Conservation (phyloP, 75 land plant genomes). For the Ceratopteris richardii region DNA sequence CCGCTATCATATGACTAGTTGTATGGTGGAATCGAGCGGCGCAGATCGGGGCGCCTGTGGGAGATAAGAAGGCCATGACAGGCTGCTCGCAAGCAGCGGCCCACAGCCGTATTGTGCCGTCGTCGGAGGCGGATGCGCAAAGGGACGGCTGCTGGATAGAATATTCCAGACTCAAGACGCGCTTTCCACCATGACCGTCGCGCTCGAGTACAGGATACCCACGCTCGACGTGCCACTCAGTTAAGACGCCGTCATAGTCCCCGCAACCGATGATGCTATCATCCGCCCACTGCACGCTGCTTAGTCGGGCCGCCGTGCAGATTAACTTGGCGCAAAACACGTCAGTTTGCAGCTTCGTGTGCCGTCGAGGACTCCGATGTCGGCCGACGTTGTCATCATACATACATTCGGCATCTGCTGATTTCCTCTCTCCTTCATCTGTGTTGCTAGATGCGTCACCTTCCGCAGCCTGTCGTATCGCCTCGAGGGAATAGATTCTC, state of each 20-base stretch:
- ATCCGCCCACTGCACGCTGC: slow-evolving; percentile 59
- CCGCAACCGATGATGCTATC: slow-evolving; percentile 46
- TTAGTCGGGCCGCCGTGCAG: slow-evolving; percentile 71
- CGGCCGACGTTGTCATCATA: no score
- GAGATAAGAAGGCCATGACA: slow-evolving; percentile 19
- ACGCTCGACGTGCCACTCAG: slow-evolving; percentile 64
- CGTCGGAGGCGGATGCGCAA: slow-evolving; percentile 72
- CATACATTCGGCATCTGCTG: no score
- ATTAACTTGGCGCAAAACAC: slow-evolving; percentile 13
- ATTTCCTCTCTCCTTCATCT: no score
- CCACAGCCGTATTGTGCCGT: slow-evolving; percentile 71
- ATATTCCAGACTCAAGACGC: slow-evolving; percentile 70
- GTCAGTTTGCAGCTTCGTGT: not conserved
- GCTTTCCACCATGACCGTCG: slow-evolving; percentile 67
- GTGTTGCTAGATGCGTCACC: no score
- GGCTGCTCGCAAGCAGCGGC: slow-evolving; percentile 24
- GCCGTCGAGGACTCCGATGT: no score
- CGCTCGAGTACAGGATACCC: slow-evolving; percentile 47
- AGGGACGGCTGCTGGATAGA: slow-evolving; percentile 10
- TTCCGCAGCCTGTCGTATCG: slow-evolving; percentile 2
- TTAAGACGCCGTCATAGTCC: slow-evolving; percentile 78
- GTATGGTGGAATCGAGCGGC: slow-evolving; percentile 51
- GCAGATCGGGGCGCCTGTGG: slow-evolving; percentile 37
- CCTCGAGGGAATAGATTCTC: slow-evolving; percentile 29
- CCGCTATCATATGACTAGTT: slow-evolving; percentile 26